phyloP scores from a whole-genome alignment of 148 eudicot genomes.

The Fagopyrum homotropicum region DNA sequence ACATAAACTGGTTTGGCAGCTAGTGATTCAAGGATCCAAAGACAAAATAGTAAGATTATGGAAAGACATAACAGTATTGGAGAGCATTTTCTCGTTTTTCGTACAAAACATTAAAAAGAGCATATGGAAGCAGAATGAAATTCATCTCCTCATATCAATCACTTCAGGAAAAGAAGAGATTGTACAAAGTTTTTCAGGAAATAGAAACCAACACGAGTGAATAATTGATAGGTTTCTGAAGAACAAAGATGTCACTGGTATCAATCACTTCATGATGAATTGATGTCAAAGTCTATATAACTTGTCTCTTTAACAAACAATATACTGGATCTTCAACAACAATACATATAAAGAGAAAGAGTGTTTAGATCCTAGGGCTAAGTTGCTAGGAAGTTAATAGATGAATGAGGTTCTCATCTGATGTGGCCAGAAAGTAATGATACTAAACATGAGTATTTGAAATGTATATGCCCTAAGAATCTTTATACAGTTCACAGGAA shows the following conservation, averaged over 20 bases:
- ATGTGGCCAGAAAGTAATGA: not conserved
- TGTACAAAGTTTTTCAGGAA: not conserved
- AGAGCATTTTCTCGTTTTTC: too few species aligned
- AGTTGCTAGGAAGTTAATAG: not conserved
- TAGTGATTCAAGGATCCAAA: not conserved
- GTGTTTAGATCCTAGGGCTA: not conserved
- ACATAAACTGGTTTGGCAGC: not conserved
- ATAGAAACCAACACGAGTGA: not conserved
- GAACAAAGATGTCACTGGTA: not conserved
- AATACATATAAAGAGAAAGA: not conserved
- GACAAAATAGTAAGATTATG: not conserved
- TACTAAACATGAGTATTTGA: not conserved
- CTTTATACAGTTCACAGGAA: not conserved
- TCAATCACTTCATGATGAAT: too few species aligned
- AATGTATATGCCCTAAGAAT: not conserved
- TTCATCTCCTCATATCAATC: not conserved
- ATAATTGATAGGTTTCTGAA: not conserved
- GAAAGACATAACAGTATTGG: not conserved
- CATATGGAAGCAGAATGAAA: not conserved
- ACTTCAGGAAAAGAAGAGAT: not conserved
- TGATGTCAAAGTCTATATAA: not conserved
- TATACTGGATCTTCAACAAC: not conserved
- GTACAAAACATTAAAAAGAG: not conserved
- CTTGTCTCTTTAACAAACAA: not conserved
- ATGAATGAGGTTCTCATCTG: not conserved